Base-by-base conservation (phyloP, 208 protist genomes). In the Leptomonas pyrrhocoris region DNA sequence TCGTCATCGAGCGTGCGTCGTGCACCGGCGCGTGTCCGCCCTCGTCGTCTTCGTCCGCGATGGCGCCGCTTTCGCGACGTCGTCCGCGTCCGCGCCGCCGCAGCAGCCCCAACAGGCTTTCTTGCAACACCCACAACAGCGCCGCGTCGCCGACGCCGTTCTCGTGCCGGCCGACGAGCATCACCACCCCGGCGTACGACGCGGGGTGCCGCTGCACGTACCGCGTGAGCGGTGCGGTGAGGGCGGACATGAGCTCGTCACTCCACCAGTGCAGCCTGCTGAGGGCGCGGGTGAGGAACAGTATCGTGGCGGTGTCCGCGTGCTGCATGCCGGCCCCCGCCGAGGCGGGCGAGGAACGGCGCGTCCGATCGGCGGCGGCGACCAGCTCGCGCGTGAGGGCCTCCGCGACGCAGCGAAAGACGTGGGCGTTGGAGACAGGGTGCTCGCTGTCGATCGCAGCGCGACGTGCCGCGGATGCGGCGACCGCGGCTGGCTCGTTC, bases 251-350 rank as follows among this genome's bases (percentile, higher is more conserved):
- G 56, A 86, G 77, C 0, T 60, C 58, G 16, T 42, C 28, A 60
- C 73, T 49, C 64, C 89, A 85, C 77, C 77, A 90, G 5, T 61
- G 58, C 51, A 93, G 81, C 48, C 81, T 83, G 19, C 80, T 73
- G 34, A 93, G 71, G n/a, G 88, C 88, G 9, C 86, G 73, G 5
- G 74, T 83, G 28, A 93, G 71, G 57, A 93, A 93, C 51, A 90
- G 80, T 23, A 93, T 81, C 11, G 76, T 80, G 19, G 74, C 66
- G 27, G 74, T 42, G 28, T 69, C 45, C 40, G 83, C 45, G 59
- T 36, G 23, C 53, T 77, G 48, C 78, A 59, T 28, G 16, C 19
- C 31, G 13, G 27, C 6, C 13, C 46, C 68, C 42, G 58, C 16
- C 18, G 25, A 13, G 18, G 19, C 13, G 8, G 63, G 34, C 25